Percentiles rank a stretch among this genome's conserved stretches.
Conservation (phyloP, 495 filamentous ascomycete species). For the Acidiella bohemica region DNA sequence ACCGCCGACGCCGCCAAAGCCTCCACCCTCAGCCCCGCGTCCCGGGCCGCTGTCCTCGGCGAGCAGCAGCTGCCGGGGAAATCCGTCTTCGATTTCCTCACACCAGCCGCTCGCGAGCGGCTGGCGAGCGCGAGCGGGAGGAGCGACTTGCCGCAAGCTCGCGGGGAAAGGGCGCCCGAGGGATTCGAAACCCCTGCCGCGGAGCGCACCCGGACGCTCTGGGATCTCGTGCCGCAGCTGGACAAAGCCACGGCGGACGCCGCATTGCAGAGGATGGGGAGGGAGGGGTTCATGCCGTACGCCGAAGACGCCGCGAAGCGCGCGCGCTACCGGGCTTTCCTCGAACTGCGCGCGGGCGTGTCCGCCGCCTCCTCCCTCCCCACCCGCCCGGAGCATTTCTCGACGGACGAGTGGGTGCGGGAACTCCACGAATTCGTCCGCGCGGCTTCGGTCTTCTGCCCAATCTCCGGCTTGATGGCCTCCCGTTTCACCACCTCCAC, state of each 20-base stretch:
- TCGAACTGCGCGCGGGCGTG: slow-evolving; percentile 67
- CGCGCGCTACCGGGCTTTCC: slow-evolving; percentile 60
- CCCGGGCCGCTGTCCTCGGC: slow-evolving; percentile 69
- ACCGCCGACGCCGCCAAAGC: slow-evolving; percentile 60
- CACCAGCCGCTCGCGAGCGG: slow-evolving; percentile 61
- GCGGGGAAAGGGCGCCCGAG: slow-evolving; percentile 55
- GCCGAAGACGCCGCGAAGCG: slow-evolving; percentile 67
- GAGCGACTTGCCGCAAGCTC: slow-evolving; percentile 58
- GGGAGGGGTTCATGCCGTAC: slow-evolving; percentile 69
- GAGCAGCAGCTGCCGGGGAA: slow-evolving; percentile 76
- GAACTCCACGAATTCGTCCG: slow-evolving; percentile 80
- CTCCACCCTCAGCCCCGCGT: slow-evolving; percentile 61
- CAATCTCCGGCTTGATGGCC: slow-evolving; percentile 82
- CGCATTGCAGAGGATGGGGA: slow-evolving; percentile 59
- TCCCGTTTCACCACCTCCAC: slow-evolving; percentile 75
- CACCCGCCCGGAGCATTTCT: slow-evolving; percentile 32
- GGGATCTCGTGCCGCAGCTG: slow-evolving; percentile 56
- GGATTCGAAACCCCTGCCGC: slow-evolving; percentile 38
- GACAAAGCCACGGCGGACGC: slow-evolving; percentile 60
- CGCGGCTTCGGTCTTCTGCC: slow-evolving; percentile 84
- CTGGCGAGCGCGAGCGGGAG: slow-evolving; percentile 66
- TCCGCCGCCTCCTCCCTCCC: slow-evolving; percentile 46
- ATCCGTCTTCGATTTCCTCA: slow-evolving; percentile 91
- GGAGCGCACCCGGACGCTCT: slow-evolving; percentile 45
- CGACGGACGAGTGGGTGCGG: slow-evolving; percentile 59